phyloP scores from a whole-genome alignment of 257 asterid genomes.

The Ocimum tenuiflorum region DNA sequence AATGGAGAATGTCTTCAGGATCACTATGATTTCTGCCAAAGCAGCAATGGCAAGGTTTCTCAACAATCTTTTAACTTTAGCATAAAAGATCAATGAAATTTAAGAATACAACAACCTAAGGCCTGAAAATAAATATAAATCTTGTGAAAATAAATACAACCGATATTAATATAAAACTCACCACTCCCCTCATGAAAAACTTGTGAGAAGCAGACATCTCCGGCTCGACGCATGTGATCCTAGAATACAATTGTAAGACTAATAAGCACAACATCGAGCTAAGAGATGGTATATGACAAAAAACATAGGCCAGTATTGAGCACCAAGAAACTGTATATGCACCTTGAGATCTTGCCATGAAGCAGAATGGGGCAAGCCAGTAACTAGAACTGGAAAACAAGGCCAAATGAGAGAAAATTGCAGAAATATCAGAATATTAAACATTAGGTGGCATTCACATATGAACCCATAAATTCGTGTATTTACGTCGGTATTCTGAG shows the following conservation, averaged over 20 bases:
- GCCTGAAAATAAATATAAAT: too few relatives aligned
- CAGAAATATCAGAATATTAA: background rate
- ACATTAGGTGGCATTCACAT: background rate
- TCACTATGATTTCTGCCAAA: too few relatives aligned
- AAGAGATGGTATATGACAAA: background rate
- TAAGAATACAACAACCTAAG: too few relatives aligned
- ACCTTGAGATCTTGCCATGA: slow-evolving; percentile 99
- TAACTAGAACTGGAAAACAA: slow-evolving; percentile 54
- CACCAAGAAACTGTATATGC: slow-evolving; percentile 10
- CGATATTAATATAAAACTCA: slow-evolving; percentile 30
- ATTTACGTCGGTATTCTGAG: slow-evolving; percentile 71
- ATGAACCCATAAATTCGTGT: background rate
- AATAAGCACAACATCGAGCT: slow-evolving; percentile 5
- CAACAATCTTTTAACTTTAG: too few relatives aligned
- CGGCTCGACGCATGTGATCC: slow-evolving; percentile 99
- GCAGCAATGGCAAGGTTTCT: too few relatives aligned
- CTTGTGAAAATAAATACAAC: too few relatives aligned
- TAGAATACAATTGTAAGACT: slow-evolving; percentile 21
- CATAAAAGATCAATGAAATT: too few relatives aligned
- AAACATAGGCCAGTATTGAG: background rate
- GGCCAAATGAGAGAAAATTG: slow-evolving; percentile 11
- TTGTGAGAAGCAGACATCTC: slow-evolving; percentile 99
- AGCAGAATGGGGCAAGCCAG: slow-evolving; percentile 87
- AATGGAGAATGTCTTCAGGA: too few relatives aligned
- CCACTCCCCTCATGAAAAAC: slow-evolving; percentile 97